These are phyloP conservation scores for Globisporangium apiculatum DNA, from an alignment of 352 stramenopile species.

Conservation along the genomic window DNA sequence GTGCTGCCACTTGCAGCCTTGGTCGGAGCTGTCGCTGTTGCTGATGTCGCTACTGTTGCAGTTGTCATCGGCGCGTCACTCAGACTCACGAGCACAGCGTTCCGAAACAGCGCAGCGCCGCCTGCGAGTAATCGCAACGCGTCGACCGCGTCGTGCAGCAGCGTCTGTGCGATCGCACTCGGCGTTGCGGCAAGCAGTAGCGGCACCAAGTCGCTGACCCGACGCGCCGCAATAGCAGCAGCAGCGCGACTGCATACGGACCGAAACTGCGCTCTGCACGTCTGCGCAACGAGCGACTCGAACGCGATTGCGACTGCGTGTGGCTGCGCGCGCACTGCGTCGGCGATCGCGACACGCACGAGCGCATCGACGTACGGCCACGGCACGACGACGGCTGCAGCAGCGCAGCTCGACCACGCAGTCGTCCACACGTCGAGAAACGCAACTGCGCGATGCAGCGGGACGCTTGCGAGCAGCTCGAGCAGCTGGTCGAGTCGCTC, in stretches of 20 bases:
- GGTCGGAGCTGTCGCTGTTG: neutral
- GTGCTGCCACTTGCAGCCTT: neutral
- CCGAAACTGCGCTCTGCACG: slow-evolving; percentile 3
- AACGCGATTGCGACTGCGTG: slow-evolving; percentile 2
- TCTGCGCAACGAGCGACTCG: slow-evolving; percentile 7
- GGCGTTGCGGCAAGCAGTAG: slow-evolving; percentile 5
- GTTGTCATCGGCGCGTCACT: neutral
- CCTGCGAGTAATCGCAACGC: neutral
- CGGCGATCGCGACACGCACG: slow-evolving; percentile 5
- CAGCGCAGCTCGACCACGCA: slow-evolving; percentile 23
- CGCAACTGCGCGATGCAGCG: slow-evolving; percentile 9
- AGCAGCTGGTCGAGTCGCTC: slow-evolving; percentile 16
- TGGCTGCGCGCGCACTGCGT: neutral
- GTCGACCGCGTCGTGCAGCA: slow-evolving; percentile 6
- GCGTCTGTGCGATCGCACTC: slow-evolving; percentile 1
- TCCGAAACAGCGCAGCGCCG: slow-evolving; percentile 7
- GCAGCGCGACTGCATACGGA: neutral
- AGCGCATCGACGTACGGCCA: slow-evolving; percentile 45
- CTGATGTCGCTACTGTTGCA: neutral
- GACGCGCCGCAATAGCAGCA: neutral
- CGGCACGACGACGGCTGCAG: slow-evolving; percentile 12
- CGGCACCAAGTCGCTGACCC: neutral
- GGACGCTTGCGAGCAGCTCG: slow-evolving; percentile 4
- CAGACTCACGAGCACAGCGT: slow-evolving; percentile 8
- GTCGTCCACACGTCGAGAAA: slow-evolving; percentile 47